phyloP scores from a whole-genome alignment of 768 basidiomycete species.

The Tricholoma flavovirens region DNA sequence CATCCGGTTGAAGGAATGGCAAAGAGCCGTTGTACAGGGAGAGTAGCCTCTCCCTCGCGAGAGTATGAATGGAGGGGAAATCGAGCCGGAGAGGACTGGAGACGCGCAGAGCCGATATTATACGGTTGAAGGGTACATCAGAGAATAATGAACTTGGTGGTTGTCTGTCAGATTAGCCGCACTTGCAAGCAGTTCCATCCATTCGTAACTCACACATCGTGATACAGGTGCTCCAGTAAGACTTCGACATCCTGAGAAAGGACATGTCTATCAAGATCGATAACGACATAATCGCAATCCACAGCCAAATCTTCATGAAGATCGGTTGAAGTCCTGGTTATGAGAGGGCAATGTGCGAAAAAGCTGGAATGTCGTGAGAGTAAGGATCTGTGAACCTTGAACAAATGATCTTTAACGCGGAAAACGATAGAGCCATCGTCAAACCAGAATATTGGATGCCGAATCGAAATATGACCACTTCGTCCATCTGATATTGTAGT shows the following conservation, averaged over 20 bases:
- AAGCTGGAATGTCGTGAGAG: constrained; percentile 46
- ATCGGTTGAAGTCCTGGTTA: neutral
- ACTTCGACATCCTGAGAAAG: constrained; percentile 44
- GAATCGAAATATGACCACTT: neutral
- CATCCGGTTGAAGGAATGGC: constrained; percentile 36
- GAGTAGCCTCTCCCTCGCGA: constrained; percentile 37
- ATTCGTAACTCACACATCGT: constrained; percentile 50
- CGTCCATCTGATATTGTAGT: neutral
- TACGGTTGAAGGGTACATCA: constrained; percentile 37
- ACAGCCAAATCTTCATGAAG: neutral
- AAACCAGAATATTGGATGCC: constrained; percentile 57
- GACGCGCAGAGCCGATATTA: constrained; percentile 53
- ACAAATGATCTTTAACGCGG: constrained; percentile 36
- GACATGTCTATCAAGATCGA: constrained; percentile 35
- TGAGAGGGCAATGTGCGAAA: constrained; percentile 13
- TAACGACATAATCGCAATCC: constrained; percentile 13
- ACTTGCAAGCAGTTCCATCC: neutral
- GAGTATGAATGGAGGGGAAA: constrained; percentile 45
- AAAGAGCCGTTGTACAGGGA: constrained; percentile 44
- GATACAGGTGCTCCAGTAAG: constrained; percentile 61
- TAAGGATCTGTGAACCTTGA: constrained; percentile 52
- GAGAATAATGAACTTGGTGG: constrained; percentile 40
- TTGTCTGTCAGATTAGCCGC: constrained; percentile 2
- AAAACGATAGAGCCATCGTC: constrained; percentile 59
- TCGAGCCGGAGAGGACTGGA: constrained; percentile 52